A percentile compares a stretch with the other conserved stretches of the same genome.
phyloP scores from a whole-genome alignment of 768 basidiomycete species.

The Trametes coccinea region DNA sequence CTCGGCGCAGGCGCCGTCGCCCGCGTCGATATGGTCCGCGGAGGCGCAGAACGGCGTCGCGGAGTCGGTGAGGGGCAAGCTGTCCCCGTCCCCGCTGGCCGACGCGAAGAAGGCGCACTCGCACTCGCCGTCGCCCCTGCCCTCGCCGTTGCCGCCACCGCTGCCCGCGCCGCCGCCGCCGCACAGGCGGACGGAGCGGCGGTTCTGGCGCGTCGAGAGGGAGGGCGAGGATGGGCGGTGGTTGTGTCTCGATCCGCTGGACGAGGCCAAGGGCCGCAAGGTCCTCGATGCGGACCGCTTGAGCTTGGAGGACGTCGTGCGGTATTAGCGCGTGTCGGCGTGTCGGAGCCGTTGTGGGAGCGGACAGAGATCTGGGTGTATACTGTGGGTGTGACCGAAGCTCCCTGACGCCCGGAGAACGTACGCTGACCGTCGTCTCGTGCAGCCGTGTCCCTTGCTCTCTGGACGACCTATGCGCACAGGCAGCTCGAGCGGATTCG shows the following conservation, averaged over 20 bases:
- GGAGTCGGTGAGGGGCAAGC: background rate
- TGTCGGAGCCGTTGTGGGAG: no score
- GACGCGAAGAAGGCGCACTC: no score
- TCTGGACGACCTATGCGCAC: no score
- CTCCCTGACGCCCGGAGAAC: no score
- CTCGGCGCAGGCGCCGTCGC: background rate
- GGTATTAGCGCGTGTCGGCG: slow-evolving; percentile 2
- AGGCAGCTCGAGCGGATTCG: no score
- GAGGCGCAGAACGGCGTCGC: slow-evolving; percentile 9
- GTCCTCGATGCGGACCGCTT: slow-evolving; percentile 7
- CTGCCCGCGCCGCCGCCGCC: background rate
- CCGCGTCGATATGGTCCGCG: slow-evolving; percentile 3
- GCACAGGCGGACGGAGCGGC: background rate
- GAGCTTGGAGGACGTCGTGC: slow-evolving; percentile 7
- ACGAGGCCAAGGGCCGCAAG: background rate
- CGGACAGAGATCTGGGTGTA: no score
- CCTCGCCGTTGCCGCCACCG: background rate
- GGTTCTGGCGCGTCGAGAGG: slow-evolving; percentile 18
- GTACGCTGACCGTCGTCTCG: no score
- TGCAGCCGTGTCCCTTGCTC: no score
- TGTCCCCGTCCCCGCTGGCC: background rate
- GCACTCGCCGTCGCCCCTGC: no score
- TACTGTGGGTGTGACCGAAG: no score
- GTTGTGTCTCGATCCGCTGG: slow-evolving; percentile 14
- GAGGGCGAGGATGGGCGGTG: background rate